Conservation (phyloP, 2,329 filamentous ascomycete genomes). For the Cladosporium halotolerans region DNA sequence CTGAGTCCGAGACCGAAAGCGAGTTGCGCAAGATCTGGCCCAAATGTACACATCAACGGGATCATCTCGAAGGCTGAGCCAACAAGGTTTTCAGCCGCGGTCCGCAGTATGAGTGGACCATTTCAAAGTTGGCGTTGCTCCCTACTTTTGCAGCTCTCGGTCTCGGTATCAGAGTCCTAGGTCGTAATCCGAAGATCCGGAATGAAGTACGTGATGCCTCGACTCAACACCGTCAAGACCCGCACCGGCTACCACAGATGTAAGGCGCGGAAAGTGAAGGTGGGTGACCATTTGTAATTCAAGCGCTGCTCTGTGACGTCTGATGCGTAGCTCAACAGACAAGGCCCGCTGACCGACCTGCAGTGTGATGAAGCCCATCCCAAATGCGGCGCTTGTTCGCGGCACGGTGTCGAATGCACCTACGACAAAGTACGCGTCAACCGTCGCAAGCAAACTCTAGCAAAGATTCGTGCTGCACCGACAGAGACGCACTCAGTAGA, state of each 20-base stretch:
- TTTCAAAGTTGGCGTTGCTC: no score
- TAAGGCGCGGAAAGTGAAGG: slow-evolving; percentile 22
- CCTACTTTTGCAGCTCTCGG: not conserved
- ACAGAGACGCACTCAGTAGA: not conserved
- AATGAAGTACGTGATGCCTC: slow-evolving; percentile 12
- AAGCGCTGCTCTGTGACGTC: not conserved
- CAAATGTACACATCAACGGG: no score
- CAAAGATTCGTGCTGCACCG: not conserved
- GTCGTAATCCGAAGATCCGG: not conserved
- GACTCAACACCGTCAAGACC: slow-evolving; percentile 20
- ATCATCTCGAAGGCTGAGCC: not conserved
- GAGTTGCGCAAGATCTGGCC: no score
- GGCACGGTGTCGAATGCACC: slow-evolving; percentile 22
- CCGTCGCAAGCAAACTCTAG: not conserved
- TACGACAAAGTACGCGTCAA: slow-evolving; percentile 10
- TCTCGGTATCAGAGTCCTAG: not conserved
- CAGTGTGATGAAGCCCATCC: slow-evolving; percentile 23
- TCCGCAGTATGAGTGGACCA: no score
- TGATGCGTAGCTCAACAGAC: not conserved
- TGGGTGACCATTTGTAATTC: not conserved
- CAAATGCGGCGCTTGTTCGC: slow-evolving; percentile 19
- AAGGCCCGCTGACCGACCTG: not conserved
- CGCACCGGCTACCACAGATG: slow-evolving; percentile 21
- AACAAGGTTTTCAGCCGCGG: not conserved
- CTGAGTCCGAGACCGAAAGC: not conserved